Percentiles rank a stretch among this genome's conserved stretches.
These are phyloP conservation scores for Delitschia confertaspora DNA, from an alignment of 495 filamentous ascomycete genomes.

Conservation along the genomic window DNA sequence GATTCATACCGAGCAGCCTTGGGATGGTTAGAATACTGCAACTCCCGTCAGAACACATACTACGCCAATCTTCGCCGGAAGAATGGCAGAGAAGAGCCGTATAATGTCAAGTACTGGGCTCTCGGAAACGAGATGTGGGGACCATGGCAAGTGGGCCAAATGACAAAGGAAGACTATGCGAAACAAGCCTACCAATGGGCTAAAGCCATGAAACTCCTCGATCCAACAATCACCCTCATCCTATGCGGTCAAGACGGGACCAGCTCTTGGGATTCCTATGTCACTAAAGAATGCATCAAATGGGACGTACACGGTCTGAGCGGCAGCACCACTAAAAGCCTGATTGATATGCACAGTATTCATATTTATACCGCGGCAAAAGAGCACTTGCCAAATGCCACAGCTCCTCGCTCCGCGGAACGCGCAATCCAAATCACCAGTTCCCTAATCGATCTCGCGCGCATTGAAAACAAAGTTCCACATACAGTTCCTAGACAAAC, in stretches of 20 bases:
- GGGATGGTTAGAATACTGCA: constrained; percentile 77
- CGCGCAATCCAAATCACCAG: constrained; percentile 64
- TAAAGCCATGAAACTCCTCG: constrained; percentile 67
- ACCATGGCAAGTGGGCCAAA: constrained; percentile 69
- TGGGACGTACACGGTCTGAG: constrained; percentile 34
- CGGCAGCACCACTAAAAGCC: constrained; percentile 28
- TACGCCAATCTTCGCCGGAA: constrained; percentile 68
- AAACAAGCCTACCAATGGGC: constrained; percentile 72
- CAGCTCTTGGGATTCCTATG: constrained; percentile 62
- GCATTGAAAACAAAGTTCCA: constrained; percentile 57
- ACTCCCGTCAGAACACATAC: constrained; percentile 60
- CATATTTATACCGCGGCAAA: constrained; percentile 60
- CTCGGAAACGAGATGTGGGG: constrained; percentile 70
- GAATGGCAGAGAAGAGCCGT: constrained; percentile 63
- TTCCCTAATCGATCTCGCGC: constrained; percentile 61
- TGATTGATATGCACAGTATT: constrained; percentile 62
- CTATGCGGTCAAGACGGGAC: constrained; percentile 64
- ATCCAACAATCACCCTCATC: constrained; percentile 56
- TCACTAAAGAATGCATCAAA: constrained; percentile 58
- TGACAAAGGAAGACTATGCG: constrained; percentile 66
- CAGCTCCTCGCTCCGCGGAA: constrained; percentile 59
- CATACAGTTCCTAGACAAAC: constrained; percentile 48
- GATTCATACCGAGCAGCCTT: constrained; percentile 43
- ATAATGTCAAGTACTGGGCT: constrained; percentile 60
- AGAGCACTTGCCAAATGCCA: constrained; percentile 34